Conservation (phyloP, 257 asterid species). For the Dorcoceras hygrometricum region DNA sequence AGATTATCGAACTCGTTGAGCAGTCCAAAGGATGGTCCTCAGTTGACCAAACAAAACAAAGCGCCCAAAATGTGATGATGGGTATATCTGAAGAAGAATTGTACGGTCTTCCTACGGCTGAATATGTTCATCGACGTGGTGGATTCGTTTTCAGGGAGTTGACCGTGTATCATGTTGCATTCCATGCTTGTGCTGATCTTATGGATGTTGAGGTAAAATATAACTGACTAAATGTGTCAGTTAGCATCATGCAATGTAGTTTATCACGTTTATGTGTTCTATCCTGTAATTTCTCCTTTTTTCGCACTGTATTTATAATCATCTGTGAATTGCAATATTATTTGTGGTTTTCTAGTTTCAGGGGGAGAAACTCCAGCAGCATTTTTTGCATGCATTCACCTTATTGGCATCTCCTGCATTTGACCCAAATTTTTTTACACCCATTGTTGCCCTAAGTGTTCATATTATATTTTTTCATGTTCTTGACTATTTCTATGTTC, state of each 20-base stretch:
- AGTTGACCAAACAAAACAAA: conserved; percentile 67
- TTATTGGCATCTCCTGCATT: conserved; percentile 1
- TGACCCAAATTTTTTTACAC: background rate
- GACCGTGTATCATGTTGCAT: conserved; percentile 91
- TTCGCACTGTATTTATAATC: conserved; percentile 11
- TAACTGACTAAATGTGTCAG: conserved; percentile 9
- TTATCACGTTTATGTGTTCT: background rate
- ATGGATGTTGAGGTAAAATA: conserved; percentile 62
- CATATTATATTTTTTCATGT: background rate
- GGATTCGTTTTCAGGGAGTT: conserved; percentile 58
- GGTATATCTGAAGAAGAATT: conserved; percentile 84
- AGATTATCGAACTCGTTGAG: conserved; percentile 94
- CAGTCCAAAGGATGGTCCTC: conserved; percentile 99
- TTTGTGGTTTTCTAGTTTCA: background rate
- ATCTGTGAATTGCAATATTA: background rate
- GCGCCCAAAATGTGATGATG: conserved; percentile 78
- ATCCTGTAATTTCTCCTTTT: background rate
- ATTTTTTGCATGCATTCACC: conserved; percentile 6
- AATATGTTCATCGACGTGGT: conserved; percentile 68
- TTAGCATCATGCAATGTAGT: background rate
- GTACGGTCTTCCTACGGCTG: conserved; percentile 84
- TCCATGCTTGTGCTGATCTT: conserved; percentile 76
- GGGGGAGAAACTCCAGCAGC: conserved; percentile 3
- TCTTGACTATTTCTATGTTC: background rate
- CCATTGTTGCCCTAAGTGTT: background rate